Evolutionary conservation across 805 yeast species (phyloP), one percentile per base, ranked within the genome.

Genomic region (Zygoascus tannicola): DNA sequence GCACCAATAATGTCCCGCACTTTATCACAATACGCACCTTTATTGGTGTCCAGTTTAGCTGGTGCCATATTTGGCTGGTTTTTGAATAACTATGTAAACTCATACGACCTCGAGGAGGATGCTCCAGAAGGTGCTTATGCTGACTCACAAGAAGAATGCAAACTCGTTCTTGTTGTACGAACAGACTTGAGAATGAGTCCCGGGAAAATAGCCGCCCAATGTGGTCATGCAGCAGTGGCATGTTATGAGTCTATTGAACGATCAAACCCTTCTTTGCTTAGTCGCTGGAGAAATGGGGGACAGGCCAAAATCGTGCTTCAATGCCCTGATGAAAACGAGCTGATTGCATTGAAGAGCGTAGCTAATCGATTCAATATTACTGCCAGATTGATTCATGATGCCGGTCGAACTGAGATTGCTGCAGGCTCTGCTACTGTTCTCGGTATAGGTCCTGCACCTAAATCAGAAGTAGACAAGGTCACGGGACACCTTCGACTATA

Each of bases 381-480:
- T 55, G 76, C 90, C 2, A 75, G 79, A 50, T 74, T 85, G 4
- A 86, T 92, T 32, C 94, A 83, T 54, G 99, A 92, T 65, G 98
- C 98, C 21, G 98, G 98, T 2, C 74, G 97, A 55, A 90, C 98
- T 1, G 97, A 92, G 61, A 78, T 92, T 41, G 94, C 85, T n/a
- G 83, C 95, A 4, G 97, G 97, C 1, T 80, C 92, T 47, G 94
- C 94, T 2, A 92, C 98, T 0, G 97, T 92, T 1, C 65, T 92
- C n/a, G 98, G 97, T 1, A 60, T 92, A 22, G 99, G 99, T 0
- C 99, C 99, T 1, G 97, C 96, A 16, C 97, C 97, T 19, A 85
- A 58, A 38, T 53, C 71, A 0, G 78, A 81, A 0, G 62, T 90
- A 48, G 96, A 92, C 60, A 77, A 80, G 58, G 77, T 90, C 44